These are phyloP conservation scores for Trametes elegans DNA, from an alignment of 768 basidiomycete species.

Conservation along the genomic window DNA sequence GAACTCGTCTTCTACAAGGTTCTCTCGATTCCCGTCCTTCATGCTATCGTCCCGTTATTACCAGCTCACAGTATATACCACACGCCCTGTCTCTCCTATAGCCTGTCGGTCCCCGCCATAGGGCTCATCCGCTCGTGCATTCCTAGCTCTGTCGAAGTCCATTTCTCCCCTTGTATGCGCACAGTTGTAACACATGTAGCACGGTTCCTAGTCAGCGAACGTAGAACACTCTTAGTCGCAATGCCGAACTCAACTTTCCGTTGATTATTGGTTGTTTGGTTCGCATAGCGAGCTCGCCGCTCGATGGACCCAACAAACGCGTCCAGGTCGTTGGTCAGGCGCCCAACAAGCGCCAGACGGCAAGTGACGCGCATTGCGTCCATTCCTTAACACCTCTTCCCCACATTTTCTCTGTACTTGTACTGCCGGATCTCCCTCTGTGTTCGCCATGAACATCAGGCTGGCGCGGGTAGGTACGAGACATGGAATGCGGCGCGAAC, in stretches of 20 bases:
- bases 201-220: not conserved
- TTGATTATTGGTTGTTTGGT: no score
- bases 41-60: not conserved
- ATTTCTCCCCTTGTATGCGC: constrained; percentile 7
- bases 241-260: not conserved
- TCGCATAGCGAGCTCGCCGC: no score
- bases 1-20: not conserved
- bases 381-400: not conserved
- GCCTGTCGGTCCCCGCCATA: no score
- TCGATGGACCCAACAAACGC: no score
- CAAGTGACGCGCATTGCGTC: not conserved
- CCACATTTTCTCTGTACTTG: not conserved
- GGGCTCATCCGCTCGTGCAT: not conserved
- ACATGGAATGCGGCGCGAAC: not conserved
- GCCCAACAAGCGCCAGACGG: not conserved
- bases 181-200: constrained; percentile 11
- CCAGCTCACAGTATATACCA: constrained; percentile 7
- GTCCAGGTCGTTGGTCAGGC: no score
- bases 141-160: constrained; percentile 1
- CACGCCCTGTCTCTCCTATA: not conserved
- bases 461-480: constrained; percentile 31
- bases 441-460: constrained; percentile 42
- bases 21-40: not conserved
- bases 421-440: not conserved
- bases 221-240: not conserved